Evolutionary conservation across 2,329 filamentous ascomycete species (phyloP).

Genomic region (Allantophomopsis lycopodina): DNA sequence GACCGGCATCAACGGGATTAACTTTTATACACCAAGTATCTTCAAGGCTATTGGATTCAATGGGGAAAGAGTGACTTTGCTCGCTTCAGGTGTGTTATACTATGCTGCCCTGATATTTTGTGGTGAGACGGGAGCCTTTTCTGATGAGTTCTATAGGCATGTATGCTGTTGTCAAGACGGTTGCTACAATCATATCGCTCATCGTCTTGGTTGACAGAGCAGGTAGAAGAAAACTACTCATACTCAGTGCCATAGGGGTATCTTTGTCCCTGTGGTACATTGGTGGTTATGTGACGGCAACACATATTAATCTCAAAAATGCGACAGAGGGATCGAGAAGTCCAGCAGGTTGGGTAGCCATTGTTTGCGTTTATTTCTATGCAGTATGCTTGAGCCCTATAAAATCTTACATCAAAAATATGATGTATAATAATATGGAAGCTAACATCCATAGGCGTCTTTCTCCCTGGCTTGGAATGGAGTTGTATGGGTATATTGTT

Average conservation of each 20-base stretch:
- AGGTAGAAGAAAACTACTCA: constrained; percentile 7
- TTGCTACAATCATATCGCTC: constrained; percentile 7
- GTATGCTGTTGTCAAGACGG: constrained; percentile 18
- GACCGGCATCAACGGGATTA: constrained; percentile 8
- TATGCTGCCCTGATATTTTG: neutral
- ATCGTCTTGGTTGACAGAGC: constrained; percentile 8
- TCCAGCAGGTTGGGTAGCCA: constrained; percentile 9
- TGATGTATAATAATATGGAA: too few relatives aligned
- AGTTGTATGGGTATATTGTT: constrained; percentile 14
- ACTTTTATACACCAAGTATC: constrained; percentile 9
- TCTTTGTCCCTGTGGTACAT: constrained; percentile 11
- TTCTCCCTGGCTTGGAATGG: constrained; percentile 16
- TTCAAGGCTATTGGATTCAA: constrained; percentile 19
- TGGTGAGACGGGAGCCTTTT: too few relatives aligned
- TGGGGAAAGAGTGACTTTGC: constrained; percentile 22
- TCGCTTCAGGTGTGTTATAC: constrained; percentile 23
- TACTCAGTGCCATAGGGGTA: constrained; percentile 6
- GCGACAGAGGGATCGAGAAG: constrained; percentile 1
- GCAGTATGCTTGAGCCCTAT: too few relatives aligned
- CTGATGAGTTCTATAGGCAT: neutral
- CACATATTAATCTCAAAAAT: constrained; percentile 5
- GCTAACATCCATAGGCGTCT: constrained; percentile 6
- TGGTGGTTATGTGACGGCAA: constrained; percentile 11
- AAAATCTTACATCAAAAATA: neutral
- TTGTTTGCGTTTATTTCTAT: constrained; percentile 12